Evolutionary conservation across 2,329 filamentous ascomycete species (phyloP).

Genomic region (Colletotrichum lini): DNA sequence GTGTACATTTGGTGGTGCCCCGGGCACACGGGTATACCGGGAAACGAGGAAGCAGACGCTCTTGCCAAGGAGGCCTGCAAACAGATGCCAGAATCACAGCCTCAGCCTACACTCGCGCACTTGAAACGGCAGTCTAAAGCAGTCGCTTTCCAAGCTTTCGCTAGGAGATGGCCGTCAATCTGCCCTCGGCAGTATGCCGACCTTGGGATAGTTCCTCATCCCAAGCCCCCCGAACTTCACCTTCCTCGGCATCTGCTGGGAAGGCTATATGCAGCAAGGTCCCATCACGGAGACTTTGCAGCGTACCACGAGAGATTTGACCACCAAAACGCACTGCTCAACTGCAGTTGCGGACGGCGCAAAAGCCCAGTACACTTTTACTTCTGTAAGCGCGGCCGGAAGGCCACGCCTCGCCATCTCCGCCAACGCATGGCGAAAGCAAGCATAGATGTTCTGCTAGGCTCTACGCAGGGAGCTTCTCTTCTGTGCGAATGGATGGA

Average conservation of each 20-base stretch:
- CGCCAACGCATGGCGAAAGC: neutral
- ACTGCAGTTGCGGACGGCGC: neutral
- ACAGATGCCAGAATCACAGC: too few relatives aligned
- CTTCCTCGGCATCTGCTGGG: slow-evolving; percentile 7
- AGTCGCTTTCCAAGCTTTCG: too few relatives aligned
- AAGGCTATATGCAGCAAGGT: slow-evolving; percentile 11
- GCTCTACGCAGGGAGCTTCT: too few relatives aligned
- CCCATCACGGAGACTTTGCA: neutral
- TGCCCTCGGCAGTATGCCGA: neutral
- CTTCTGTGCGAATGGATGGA: too few relatives aligned
- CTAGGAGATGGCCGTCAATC: slow-evolving; percentile 1
- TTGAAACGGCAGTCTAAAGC: too few relatives aligned
- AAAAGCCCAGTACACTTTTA: slow-evolving; percentile 11
- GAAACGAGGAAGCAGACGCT: too few relatives aligned
- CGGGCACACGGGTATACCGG: too few relatives aligned
- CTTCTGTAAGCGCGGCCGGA: slow-evolving; percentile 11
- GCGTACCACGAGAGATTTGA: slow-evolving; percentile 1
- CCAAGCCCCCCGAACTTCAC: slow-evolving; percentile 9
- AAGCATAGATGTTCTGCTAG: slow-evolving; percentile 13
- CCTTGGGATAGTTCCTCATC: slow-evolving; percentile 13
- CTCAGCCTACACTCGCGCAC: too few relatives aligned
- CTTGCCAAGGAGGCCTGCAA: too few relatives aligned
- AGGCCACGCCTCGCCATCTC: slow-evolving; percentile 7
- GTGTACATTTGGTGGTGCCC: too few relatives aligned
- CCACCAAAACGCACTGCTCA: neutral